Evolutionary conservation across 805 yeast species (phyloP).

Genomic region (Suhomyces emberorum): DNA sequence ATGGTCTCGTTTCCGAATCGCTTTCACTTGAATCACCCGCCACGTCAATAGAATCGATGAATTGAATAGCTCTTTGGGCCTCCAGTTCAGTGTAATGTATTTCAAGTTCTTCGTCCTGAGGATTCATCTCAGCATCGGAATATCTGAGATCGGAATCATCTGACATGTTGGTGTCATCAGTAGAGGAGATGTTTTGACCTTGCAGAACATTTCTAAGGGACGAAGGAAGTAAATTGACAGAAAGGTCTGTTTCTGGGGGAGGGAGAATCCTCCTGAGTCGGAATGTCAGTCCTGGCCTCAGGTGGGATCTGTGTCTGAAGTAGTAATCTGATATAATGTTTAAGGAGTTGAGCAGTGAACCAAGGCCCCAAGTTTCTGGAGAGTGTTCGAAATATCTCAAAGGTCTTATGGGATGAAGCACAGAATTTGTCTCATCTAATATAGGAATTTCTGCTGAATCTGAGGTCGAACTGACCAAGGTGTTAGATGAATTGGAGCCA

Average conservation of each 20-base stretch:
- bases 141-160: conserved; percentile 5
- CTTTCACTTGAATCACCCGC: conserved; percentile 4
- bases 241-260: conserved; percentile 3
- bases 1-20: neutral
- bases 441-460: too few species aligned
- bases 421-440: neutral
- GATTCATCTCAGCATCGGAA: conserved; percentile 7
- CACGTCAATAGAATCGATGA: conserved; percentile 8
- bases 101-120: conserved; percentile 6
- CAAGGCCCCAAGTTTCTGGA: conserved; percentile 3
- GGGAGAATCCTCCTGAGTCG: neutral
- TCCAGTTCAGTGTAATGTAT: conserved; percentile 1
- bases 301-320: conserved; percentile 7
- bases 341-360: conserved; percentile 10
- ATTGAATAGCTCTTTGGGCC: conserved; percentile 8
- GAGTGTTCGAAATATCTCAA: neutral
- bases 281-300: neutral
- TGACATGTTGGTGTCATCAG: neutral
- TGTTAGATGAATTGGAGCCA: too few species aligned
- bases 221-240: conserved; percentile 8
- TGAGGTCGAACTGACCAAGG: too few species aligned
- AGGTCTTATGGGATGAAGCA: neutral
- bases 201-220: conserved; percentile 7
- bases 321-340: conserved; percentile 12
- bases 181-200: conserved; percentile 2